phyloP scores from a whole-genome alignment of 768 basidiomycete genomes.

The Hemileccinum impolitum region DNA sequence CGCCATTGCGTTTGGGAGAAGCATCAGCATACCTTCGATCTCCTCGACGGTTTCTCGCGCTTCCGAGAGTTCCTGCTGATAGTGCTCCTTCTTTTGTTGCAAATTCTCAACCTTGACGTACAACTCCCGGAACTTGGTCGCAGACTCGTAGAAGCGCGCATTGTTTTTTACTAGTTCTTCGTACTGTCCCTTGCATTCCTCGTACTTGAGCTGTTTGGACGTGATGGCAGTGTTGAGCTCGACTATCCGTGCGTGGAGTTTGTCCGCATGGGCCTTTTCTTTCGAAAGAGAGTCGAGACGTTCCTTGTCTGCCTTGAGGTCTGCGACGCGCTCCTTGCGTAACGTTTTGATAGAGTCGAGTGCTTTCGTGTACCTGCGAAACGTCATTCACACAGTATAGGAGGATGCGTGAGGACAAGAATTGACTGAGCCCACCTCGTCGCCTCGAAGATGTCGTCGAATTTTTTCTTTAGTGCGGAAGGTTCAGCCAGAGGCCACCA shows the following conservation, averaged over 20 bases:
- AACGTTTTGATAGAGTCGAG: slow-evolving; percentile 87
- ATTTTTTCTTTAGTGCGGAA: slow-evolving; percentile 92
- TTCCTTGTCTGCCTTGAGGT: slow-evolving; percentile 92
- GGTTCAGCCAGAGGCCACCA: slow-evolving; percentile 98
- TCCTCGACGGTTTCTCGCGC: slow-evolving; percentile 64
- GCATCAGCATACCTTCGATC: slow-evolving; percentile 46
- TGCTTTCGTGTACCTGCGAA: slow-evolving; percentile 88
- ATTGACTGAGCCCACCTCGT: slow-evolving; percentile 60
- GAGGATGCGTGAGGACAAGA: neutral
- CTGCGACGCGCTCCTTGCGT: slow-evolving; percentile 86
- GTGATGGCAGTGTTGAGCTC: slow-evolving; percentile 62
- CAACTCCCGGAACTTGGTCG: slow-evolving; percentile 82
- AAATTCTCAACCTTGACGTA: slow-evolving; percentile 68
- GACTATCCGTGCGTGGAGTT: slow-evolving; percentile 63
- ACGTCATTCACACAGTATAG: neutral
- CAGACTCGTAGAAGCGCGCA: slow-evolving; percentile 74
- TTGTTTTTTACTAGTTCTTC: slow-evolving; percentile 68
- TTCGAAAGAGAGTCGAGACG: slow-evolving; percentile 69
- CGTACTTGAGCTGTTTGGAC: slow-evolving; percentile 69
- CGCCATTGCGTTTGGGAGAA: no score
- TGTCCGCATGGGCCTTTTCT: slow-evolving; percentile 86
- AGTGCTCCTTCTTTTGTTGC: slow-evolving; percentile 56
- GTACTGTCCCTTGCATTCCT: slow-evolving; percentile 63
- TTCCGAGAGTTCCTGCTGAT: slow-evolving; percentile 59
- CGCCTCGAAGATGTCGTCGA: slow-evolving; percentile 99